These are phyloP conservation scores for Apiospora saccharicola DNA, from an alignment of 2,329 filamentous ascomycete species.

Conservation along the genomic window DNA sequence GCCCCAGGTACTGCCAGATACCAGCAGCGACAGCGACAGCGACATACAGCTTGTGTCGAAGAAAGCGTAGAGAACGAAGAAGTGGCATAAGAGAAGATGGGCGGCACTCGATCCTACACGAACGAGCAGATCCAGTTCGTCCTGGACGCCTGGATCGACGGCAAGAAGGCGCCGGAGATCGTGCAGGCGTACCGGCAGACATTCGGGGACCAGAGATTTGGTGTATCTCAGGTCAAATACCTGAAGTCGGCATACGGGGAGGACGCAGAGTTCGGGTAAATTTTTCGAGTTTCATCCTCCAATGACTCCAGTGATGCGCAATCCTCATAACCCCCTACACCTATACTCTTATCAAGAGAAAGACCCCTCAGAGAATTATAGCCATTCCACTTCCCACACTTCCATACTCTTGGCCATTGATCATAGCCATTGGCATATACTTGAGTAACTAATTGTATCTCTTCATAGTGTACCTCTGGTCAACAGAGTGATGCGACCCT, in stretches of 20 bases:
- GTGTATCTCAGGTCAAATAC: constrained; percentile 26
- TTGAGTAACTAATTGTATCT: background rate
- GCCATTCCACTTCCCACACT: background rate
- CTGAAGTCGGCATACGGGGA: background rate
- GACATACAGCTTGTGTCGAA: background rate
- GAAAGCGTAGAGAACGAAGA: background rate
- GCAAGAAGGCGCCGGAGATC: constrained; percentile 24
- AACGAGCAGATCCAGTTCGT: constrained; percentile 33
- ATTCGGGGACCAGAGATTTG: constrained; percentile 22
- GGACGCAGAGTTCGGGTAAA: constrained; percentile 28
- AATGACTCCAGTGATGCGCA: background rate
- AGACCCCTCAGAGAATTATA: background rate
- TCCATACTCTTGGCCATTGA: background rate
- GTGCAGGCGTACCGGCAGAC: constrained; percentile 23
- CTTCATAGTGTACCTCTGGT: background rate
- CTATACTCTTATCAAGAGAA: background rate
- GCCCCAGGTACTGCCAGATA: background rate
- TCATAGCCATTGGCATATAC: constrained; percentile 25
- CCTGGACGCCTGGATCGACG: constrained; percentile 26
- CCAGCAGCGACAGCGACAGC: background rate
- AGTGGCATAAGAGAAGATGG: constrained; percentile 18
- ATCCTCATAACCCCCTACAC: background rate
- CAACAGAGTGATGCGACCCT: constrained; percentile 4
- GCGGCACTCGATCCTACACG: constrained; percentile 32
- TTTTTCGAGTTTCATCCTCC: background rate